Evolutionary conservation across 2,329 filamentous ascomycete species (phyloP).

Genomic region (Fusarium sublunatum): DNA sequence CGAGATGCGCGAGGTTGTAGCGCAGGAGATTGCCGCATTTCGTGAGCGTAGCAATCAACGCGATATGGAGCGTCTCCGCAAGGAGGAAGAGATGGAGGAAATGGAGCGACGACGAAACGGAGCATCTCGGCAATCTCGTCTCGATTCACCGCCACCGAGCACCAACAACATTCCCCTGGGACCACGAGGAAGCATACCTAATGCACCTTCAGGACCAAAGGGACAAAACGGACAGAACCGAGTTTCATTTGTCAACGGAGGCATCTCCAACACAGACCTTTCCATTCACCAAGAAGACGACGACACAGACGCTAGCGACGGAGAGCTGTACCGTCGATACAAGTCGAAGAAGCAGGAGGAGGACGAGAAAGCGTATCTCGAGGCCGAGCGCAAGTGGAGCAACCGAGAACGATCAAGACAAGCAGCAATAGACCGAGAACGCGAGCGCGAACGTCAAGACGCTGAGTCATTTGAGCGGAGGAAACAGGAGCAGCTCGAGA

Average conservation of each 20-base stretch:
- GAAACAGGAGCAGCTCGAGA: constrained; percentile 75
- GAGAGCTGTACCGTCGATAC: constrained; percentile 81
- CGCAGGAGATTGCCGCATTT: constrained; percentile 93
- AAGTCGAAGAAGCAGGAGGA: constrained; percentile 78
- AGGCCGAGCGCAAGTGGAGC: constrained; percentile 89
- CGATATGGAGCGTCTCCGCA: constrained; percentile 85
- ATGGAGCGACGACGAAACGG: constrained; percentile 81
- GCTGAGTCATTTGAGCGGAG: constrained; percentile 72
- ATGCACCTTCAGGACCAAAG: constrained; percentile 75
- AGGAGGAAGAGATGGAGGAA: constrained; percentile 93
- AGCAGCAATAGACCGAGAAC: constrained; percentile 86
- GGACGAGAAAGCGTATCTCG: constrained; percentile 81
- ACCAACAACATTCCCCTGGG: constrained; percentile 63
- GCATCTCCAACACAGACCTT: constrained; percentile 68
- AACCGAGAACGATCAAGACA: constrained; percentile 87
- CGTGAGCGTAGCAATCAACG: constrained; percentile 89
- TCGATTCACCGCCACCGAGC: constrained; percentile 78
- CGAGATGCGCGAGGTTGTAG: constrained; percentile 95
- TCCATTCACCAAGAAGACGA: constrained; percentile 79
- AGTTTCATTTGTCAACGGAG: constrained; percentile 85
- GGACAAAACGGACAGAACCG: constrained; percentile 71
- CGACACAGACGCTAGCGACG: constrained; percentile 87
- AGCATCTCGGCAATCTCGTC: constrained; percentile 68
- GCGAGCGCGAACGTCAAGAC: constrained; percentile 81
- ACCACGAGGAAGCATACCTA: constrained; percentile 66